These are phyloP conservation scores for Funneliformis mosseae DNA, from an alignment of 192 early-diverging fungal genomes.

Conservation along the genomic window DNA sequence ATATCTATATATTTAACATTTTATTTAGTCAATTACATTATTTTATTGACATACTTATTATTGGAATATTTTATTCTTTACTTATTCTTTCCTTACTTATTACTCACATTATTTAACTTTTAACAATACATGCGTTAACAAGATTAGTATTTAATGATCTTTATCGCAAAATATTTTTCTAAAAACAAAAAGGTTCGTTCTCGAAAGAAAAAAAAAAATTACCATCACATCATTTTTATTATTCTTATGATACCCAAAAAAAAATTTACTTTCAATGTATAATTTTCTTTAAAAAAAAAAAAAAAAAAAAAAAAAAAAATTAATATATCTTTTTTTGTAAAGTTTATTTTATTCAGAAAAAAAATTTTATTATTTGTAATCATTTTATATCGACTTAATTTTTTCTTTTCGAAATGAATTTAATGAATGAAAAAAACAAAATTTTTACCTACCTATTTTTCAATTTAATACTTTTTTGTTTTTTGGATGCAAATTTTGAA, in stretches of 20 bases:
- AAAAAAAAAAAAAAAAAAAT: too few relatives aligned
- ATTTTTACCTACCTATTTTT: too few relatives aligned
- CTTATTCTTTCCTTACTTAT: not conserved
- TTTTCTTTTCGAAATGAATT: too few relatives aligned
- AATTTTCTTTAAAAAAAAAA: not conserved
- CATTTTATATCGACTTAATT: too few relatives aligned
- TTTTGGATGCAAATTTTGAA: too few relatives aligned
- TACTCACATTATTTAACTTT: too few relatives aligned
- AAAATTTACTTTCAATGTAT: not conserved
- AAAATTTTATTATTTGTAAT: not conserved
- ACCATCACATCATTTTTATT: not conserved
- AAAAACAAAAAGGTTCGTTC: not conserved
- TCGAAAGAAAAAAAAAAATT: not conserved
- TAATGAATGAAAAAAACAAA: too few relatives aligned
- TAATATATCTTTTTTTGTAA: not conserved
- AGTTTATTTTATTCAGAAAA: not conserved
- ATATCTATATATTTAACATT: not conserved
- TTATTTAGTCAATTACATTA: not conserved
- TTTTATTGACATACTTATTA: not conserved
- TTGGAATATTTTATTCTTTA: too few relatives aligned
- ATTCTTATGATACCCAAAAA: not conserved
- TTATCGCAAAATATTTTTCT: not conserved
- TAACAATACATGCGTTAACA: not conserved
- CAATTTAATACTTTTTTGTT: too few relatives aligned
- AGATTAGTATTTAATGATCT: not conserved